These are phyloP conservation scores for Solanum hybrid DNA, from an alignment of 305 asterid species.

Conservation along the genomic window DNA sequence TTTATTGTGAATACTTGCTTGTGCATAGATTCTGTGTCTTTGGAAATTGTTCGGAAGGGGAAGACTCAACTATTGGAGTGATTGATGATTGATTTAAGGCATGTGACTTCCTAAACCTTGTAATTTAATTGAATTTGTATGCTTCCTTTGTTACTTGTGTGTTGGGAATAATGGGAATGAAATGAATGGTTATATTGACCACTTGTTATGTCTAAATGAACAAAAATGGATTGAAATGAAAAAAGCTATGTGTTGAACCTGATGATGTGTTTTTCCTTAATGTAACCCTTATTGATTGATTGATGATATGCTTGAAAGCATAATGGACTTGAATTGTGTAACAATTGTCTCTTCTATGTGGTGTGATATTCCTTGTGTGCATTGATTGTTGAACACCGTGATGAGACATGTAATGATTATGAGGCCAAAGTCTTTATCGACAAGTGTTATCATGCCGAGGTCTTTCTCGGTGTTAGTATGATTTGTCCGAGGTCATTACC, in stretches of 20 bases:
- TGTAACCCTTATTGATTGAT: not conserved
- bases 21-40: not conserved
- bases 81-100: too few relatives aligned
- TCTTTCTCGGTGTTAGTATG: not conserved
- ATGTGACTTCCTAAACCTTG: too few relatives aligned
- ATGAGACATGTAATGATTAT: not conserved
- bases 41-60: not conserved
- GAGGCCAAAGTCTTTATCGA: not conserved
- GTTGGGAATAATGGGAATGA: not conserved
- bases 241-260: not conserved
- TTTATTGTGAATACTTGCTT: too few relatives aligned
- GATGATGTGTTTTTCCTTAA: not conserved
- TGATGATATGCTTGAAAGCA: too few relatives aligned
- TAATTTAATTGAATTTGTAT: too few relatives aligned
- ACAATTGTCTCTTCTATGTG: not conserved
- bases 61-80: not conserved
- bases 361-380: not conserved
- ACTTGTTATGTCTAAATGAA: not conserved
- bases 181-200: not conserved
- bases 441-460: not conserved
- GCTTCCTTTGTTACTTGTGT: not conserved
- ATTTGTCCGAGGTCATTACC: not conserved
- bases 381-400: not conserved
- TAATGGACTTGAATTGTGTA: not conserved
- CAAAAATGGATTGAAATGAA: not conserved